Base-by-base conservation (phyloP, 1,139 yeast genomes). In the Meyerozyma carpophila region DNA sequence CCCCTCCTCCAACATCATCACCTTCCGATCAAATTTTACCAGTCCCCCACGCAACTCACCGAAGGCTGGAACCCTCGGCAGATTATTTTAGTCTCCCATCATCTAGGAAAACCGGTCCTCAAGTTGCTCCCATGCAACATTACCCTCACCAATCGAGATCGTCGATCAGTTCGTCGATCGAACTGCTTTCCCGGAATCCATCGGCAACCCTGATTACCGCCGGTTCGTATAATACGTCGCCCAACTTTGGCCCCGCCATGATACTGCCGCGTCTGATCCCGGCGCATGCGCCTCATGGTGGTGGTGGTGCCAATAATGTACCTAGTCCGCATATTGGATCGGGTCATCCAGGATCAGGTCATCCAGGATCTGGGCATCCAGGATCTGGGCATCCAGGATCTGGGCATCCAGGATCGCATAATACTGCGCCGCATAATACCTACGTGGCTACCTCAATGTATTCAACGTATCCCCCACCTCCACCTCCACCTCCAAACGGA, bases 91-190 rank as follows among this genome's bases (percentile, higher is more conserved):
- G 14, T 10, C 25, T 34, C 11, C 26, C 26, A 11, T 6, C 37
- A 25, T 10, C 25, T 9, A 9, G 26, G 11, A 18, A 18, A 18
- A 8, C 37, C 25, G 25, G 36, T 13, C 18, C 26, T 25, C 25
- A 34, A 11, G n/a, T 27, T 27, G 29, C 37, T 5, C 37, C 11
- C 13, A 4, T 20, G 26, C 26, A 20, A 8, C 37, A 34, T 25
- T 34, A 34, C 14, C 26, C 37, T 27, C 37, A 34, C 10, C 37
- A 34, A 13, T 11, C 34, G 10, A 16, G 37, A 10, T 16, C 37
- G 37, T 34, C 37, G 9, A 34, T 34, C 37, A 34, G 37, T 25
- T 34, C 37, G 37, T 34, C 37, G n/a, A 34, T 18, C n/a, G 37
- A 34, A n/a, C 37, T 34, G 37, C 37, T 34, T 34, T 34, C 37